Evolutionary conservation across 768 basidiomycete species (phyloP), one percentile per base, ranked within the genome.

Genomic region (Hygrophorus pudorinus): DNA sequence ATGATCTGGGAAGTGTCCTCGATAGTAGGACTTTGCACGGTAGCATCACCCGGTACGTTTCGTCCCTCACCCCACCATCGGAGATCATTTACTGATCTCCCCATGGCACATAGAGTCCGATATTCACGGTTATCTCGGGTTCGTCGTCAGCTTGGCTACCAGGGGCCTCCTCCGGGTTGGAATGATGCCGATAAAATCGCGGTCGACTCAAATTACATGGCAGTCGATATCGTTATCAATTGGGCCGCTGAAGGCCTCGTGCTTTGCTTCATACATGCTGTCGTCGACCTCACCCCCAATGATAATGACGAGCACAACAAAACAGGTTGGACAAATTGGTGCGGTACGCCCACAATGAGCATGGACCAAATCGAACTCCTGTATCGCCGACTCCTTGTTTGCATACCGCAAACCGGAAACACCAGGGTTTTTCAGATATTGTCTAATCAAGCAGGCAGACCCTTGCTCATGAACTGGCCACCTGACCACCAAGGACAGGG

Each of bases 151-250:
- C 72, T 91, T n/a, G 87, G 86, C 34, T 73, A 80, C 61, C 60
- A 68, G 14, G 82, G 78, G 0, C 72, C 76, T 10, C 56, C 58
- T 32, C 61, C 67, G 16, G 59, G 68, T 5, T 87, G 81, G 76
- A 58, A 63, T 28, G 80, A 82, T 48, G 79, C 72, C 5, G 79
- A 85, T 52, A 83, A 81, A 62, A 70, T 82, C 50, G 69, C 76
- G 9, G 55, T 79, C 13, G 85, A 91, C 66, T 62, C 66, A 21
- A 66, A 87, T 57, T 91, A 89, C 61, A 81, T 90, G 77, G 80
- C 81, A 4, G 82, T 86, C 48, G 87, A 92, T 63, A 79, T 92
- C 55, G 87, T 90, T 55, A 84, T 89, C 57, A 92, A 89, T 62
- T 85, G 81, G 78, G 87, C 85, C 40, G 85, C 85, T 12, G 84